Conservation (phyloP, 2,329 filamentous ascomycete species). For the Bipolaris oryzae region DNA sequence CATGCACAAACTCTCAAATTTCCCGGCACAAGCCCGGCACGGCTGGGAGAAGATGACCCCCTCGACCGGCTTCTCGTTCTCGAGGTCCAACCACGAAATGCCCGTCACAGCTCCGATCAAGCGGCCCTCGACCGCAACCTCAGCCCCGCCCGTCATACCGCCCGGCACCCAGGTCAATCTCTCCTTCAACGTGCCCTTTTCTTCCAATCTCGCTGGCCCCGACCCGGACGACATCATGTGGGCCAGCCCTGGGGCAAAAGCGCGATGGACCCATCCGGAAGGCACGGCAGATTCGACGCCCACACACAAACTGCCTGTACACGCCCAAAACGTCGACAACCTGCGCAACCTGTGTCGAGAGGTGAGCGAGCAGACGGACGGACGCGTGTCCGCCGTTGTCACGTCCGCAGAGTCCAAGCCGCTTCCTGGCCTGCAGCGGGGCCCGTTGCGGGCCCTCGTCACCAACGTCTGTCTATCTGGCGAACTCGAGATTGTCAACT, state of each 20-base stretch:
- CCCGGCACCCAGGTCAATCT: constrained; percentile 83
- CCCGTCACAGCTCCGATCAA: constrained; percentile 59
- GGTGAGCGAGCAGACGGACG: constrained; percentile 69
- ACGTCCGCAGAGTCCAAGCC: constrained; percentile 78
- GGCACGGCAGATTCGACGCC: constrained; percentile 83
- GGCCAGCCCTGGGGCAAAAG: constrained; percentile 83
- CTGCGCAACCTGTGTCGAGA: constrained; percentile 81
- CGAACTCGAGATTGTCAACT: constrained; percentile 83
- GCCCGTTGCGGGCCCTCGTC: constrained; percentile 57
- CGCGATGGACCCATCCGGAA: constrained; percentile 92
- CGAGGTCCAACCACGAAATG: constrained; percentile 63
- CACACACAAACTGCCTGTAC: constrained; percentile 88
- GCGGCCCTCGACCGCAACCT: constrained; percentile 58
- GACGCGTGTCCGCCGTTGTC: constrained; percentile 79
- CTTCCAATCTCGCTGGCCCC: constrained; percentile 87
- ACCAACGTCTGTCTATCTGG: constrained; percentile 93
- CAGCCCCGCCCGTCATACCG: constrained; percentile 66
- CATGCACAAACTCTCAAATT: constrained; percentile 73
- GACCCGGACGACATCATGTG: constrained; percentile 95
- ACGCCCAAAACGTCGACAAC: constrained; percentile 82
- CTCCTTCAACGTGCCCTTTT: constrained; percentile 96
- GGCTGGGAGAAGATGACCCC: constrained; percentile 72
- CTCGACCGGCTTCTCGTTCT: constrained; percentile 66
- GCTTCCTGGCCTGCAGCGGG: constrained; percentile 58
- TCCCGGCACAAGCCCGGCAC: constrained; percentile 69